Evolutionary conservation across 805 yeast species (phyloP), one percentile per base, ranked within the genome.

Genomic region (Suhomyces prunicola): DNA sequence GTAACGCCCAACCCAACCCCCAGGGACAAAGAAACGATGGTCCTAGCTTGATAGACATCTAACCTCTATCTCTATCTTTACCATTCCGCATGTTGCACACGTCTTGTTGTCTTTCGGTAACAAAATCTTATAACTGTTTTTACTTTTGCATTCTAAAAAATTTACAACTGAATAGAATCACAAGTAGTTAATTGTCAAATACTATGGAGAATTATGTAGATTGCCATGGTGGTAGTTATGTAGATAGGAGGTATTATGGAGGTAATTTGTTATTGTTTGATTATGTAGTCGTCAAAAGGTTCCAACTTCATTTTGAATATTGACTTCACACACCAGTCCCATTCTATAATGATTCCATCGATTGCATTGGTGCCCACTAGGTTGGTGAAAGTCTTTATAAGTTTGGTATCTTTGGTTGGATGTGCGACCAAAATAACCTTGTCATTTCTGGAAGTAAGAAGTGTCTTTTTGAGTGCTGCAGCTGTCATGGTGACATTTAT

Each of bases 281-380:
- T 27, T 48, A 52, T 52, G 50, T 53, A 70, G 1, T 60, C 52
- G 7, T 60, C 60, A 36, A 59, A 65, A 4, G 57, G 57, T 49
- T 66, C 65, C 27, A 72, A 48, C n/a, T 65, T 59, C 75, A 78
- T 73, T 48, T 71, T 73, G 65, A 84, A 84, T 0, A 84, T 80
- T 46, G 83, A 74, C 53, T 75, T 67, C 12, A 84, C 82, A 48
- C 86, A 79, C 86, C 87, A 83, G 49, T 83, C 81, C 88, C 88
- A 84, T 54, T 82, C 86, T 15, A 83, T 76, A 1, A 81, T 68
- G 10, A 65, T 67, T 36, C 64, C 77, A 9, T 54, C 60, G 15
- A 47, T 44, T 3, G 35, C 58, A 42, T 50, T 55, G 54, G 44
- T 61, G 58, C 52, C 55, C 24, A 54, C 55, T 19, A 51, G 45